Evolutionary conservation across 2,329 filamentous ascomycete genomes (phyloP), one percentile per base, ranked within the genome.

Genomic region (Fusarium sp.): DNA sequence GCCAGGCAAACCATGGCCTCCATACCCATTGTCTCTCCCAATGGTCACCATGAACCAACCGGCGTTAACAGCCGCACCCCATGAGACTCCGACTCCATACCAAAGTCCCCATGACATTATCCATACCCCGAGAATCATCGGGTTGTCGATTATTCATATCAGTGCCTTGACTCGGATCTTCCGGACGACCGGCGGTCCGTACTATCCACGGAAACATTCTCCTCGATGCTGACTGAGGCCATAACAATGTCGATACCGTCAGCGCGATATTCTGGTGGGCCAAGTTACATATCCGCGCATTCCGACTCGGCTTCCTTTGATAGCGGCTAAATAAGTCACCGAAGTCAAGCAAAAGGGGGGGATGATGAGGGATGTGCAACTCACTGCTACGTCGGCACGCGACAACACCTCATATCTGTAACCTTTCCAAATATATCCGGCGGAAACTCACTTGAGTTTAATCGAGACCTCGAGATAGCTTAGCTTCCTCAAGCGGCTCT

Each of bases 401-500:
- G 18, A 62, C 61, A 55, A 55, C 60, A 49, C 51, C 29, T 40
- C 51, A 46, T 63, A 33, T 50, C 56, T 31, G 50, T 53, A 23
- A 60, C 38, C 33, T 69, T 69, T 60, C 61, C 56, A 66, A 23
- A 65, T 42, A 46, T 38, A 34, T 33, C 38, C 20, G 9, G 9
- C 18, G 34, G 40, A 23, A 57, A 40, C 57, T 82, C 78, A 86
- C 69, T 80, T 82, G 33, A 85, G 77, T 58, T 78, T 78, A 40
- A 88, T 80, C 6, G 78, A 79, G 9, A 84, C 81, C 74, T 87
- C 84, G 33, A 88, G 73, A 34, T 80, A 83, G 68, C 84, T 87
- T 60, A 87, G 69, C 76, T 82, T 83, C 67, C 86, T 79, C 14
- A 83, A 73, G 16, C 86, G 76, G 25, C 76, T 82, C 57, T 79